Base-by-base conservation (phyloP, 306 rosid species). In the Fagus crenata region DNA sequence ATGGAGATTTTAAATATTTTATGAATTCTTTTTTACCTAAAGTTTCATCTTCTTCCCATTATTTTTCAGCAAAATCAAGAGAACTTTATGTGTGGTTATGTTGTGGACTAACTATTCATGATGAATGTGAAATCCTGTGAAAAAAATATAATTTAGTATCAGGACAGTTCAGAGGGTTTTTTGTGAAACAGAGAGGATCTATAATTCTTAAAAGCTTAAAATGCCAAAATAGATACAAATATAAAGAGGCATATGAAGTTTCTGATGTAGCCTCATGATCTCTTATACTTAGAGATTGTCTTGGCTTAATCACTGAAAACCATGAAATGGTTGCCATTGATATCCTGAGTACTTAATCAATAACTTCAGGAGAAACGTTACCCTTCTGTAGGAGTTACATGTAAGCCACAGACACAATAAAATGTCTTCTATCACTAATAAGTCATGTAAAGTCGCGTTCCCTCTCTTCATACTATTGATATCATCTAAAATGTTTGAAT, bases 361-460 rank as follows among this genome's bases (percentile, higher is more conserved):
- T 17, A 7, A 17, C 5, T 17, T 65, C 40, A 8, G 70, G 70
- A 37, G 49, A 39, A 49, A 39, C 49, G 17, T 37, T 17, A 39
- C 49, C 71, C 37, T 65, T 17, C 70, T 15, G 71, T 65, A 17
- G 49, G 67, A 65, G 14, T 17, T 39, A 60, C 39, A 54, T 18
- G 60, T 54, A 60, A 65, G 71, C 17, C 11, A 22, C 71, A 65
- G 49, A 22, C 2, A 35, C 39, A 22, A 39, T 31, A 39, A 32
- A 7, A 28, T 14, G 32, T 55, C 56, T 76, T 55, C 65, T 53
- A 54, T 58, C 64, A 56, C 7, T 46, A 76, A 41, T 76, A 11
- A 43, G 18, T 36, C 37, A 69, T 63, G 75, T 17, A 75, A 69
- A 42, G 40, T 41, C 61, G 69, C 31, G 17, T 49, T 56, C 18